These are phyloP conservation scores for Cyanodermella asteris DNA, from an alignment of 2,329 filamentous ascomycete genomes.

Conservation along the genomic window DNA sequence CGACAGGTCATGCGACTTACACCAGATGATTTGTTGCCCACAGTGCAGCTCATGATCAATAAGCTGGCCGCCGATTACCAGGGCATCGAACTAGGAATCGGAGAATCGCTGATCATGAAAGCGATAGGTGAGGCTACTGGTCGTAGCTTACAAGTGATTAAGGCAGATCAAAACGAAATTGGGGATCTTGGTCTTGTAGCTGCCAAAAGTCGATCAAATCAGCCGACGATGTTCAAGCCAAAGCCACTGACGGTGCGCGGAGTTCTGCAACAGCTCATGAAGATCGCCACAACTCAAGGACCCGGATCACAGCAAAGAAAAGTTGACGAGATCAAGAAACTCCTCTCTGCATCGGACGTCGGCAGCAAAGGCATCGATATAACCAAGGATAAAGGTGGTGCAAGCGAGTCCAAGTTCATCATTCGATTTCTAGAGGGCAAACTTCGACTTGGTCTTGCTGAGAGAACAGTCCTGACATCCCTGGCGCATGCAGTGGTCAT, in stretches of 20 bases:
- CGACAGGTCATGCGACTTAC: slow-evolving; percentile 86
- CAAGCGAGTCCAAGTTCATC: slow-evolving; percentile 87
- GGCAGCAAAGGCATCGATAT: slow-evolving; percentile 49
- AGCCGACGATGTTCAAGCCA: slow-evolving; percentile 96
- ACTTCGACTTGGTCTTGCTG: slow-evolving; percentile 70
- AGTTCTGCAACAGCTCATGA: slow-evolving; percentile 72
- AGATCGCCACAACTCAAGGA: slow-evolving; percentile 68
- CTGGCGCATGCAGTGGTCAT: slow-evolving; percentile 72
- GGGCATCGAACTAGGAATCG: slow-evolving; percentile 92
- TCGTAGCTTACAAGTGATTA: slow-evolving; percentile 70
- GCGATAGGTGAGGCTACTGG: slow-evolving; percentile 89
- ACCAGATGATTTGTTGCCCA: slow-evolving; percentile 67
- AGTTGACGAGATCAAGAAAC: slow-evolving; percentile 85
- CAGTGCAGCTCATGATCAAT: slow-evolving; percentile 89
- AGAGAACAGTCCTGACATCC: slow-evolving; percentile 76
- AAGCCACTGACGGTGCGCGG: slow-evolving; percentile 71
- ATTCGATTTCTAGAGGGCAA: slow-evolving; percentile 90
- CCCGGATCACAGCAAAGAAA: slow-evolving; percentile 78
- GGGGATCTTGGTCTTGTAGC: slow-evolving; percentile 87
- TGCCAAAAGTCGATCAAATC: slow-evolving; percentile 83
- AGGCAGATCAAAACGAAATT: slow-evolving; percentile 87
- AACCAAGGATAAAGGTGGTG: slow-evolving; percentile 72
- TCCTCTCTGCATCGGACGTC: slow-evolving; percentile 75
- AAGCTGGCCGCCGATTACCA: slow-evolving; percentile 93
- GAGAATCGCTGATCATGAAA: slow-evolving; percentile 96